Evolutionary conservation across 2,329 filamentous ascomycete species (phyloP).

Genomic region (Aspergillus pseudoglaucus): DNA sequence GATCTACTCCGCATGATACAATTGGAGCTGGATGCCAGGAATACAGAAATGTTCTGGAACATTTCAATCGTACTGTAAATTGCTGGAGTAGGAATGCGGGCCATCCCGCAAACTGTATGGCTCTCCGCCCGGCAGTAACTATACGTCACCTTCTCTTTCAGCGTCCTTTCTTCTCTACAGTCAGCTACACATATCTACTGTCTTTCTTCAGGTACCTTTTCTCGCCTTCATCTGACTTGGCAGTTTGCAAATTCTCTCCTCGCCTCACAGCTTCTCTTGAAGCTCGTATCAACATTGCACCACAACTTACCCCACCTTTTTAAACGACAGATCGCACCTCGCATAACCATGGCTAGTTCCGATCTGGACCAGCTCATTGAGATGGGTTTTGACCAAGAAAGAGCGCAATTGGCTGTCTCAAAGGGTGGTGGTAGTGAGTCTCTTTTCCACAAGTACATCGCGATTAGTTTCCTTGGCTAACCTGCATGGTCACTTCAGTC

Average conservation of each 20-base stretch:
- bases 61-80: no score
- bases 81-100: slow-evolving; percentile 1
- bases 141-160: slow-evolving; percentile 20
- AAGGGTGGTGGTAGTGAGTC: slow-evolving; percentile 69
- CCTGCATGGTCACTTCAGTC: slow-evolving; percentile 47
- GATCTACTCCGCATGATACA: no score
- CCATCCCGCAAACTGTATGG: slow-evolving; percentile 5
- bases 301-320: slow-evolving; percentile 1
- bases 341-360: slow-evolving; percentile 34
- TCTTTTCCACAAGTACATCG: background rate
- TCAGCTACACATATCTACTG: background rate
- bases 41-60: no score
- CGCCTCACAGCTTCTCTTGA: background rate
- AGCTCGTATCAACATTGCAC: background rate
- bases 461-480: background rate
- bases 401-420: slow-evolving; percentile 76
- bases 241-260: background rate
- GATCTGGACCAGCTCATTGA: slow-evolving; percentile 57
- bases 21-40: no score
- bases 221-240: background rate
- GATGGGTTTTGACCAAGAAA: slow-evolving; percentile 75
- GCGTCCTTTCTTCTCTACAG: no score
- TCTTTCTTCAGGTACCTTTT: background rate
- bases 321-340: background rate
- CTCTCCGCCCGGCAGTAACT: slow-evolving; percentile 16